A percentile compares a stretch with the other conserved stretches of the same genome.
These are phyloP conservation scores for Saccharomyces paradoxus DNA, from an alignment of 805 yeast species.

Conservation along the genomic window DNA sequence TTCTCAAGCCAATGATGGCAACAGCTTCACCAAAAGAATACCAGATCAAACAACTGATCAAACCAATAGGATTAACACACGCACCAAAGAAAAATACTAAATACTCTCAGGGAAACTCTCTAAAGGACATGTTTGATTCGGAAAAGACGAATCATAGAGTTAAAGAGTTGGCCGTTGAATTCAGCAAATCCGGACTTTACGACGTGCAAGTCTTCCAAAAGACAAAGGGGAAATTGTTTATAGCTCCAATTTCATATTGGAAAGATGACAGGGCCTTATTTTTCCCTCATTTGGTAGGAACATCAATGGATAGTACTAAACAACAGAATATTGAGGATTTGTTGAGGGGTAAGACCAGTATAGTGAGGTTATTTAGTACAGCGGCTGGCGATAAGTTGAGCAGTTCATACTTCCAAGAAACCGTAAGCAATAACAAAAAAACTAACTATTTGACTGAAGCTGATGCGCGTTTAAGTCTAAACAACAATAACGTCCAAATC, in stretches of 20 bases:
- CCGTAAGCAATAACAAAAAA: conserved; percentile 14
- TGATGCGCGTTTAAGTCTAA: conserved; percentile 3
- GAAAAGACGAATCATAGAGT: conserved; percentile 42
- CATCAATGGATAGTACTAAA: conserved; percentile 36
- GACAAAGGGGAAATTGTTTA: conserved; percentile 78
- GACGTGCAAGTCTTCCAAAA: conserved; percentile 57
- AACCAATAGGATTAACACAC: conserved; percentile 39
- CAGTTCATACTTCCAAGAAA: conserved; percentile 47
- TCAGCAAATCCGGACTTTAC: conserved; percentile 59
- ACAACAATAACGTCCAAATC: conserved; percentile 41
- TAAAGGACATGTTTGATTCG: conserved; percentile 41
- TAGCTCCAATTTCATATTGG: conserved; percentile 76
- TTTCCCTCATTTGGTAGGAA: conserved; percentile 72
- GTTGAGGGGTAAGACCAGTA: conserved; percentile 25
- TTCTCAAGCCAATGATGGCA: conserved; percentile 30
- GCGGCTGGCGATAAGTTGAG: conserved; percentile 63
- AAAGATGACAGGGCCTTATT: conserved; percentile 61
- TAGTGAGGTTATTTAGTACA: conserved; percentile 25
- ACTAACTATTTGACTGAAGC: background rate
- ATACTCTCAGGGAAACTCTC: conserved; percentile 37
- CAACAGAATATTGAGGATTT: conserved; percentile 22
- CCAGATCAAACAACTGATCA: conserved; percentile 29
- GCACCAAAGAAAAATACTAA: conserved; percentile 30
- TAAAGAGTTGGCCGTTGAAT: conserved; percentile 50
- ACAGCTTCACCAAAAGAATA: conserved; percentile 32